phyloP scores from a whole-genome alignment of 768 basidiomycete genomes.

The Xerocomellus chrysenteron region DNA sequence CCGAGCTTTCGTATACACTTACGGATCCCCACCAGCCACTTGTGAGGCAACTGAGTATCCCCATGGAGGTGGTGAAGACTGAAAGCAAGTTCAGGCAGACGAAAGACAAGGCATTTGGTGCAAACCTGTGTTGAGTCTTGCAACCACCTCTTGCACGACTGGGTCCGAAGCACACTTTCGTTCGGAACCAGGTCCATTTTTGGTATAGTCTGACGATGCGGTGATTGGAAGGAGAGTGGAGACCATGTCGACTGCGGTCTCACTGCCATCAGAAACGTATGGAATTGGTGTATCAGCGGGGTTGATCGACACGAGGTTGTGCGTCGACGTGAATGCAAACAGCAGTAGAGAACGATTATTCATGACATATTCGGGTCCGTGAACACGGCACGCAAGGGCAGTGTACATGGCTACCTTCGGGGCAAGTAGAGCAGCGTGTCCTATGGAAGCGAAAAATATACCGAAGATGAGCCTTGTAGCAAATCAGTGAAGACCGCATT shows the following conservation, averaged over 20 bases:
- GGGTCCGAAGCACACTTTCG: conserved; percentile 64
- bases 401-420: conserved; percentile 76
- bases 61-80: conserved; percentile 67
- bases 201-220: not conserved
- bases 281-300: not conserved
- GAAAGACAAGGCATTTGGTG: not conserved
- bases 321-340: not conserved
- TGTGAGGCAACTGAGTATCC: conserved; percentile 73
- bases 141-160: conserved; percentile 68
- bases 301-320: not conserved
- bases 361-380: conserved; percentile 53
- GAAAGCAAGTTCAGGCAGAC: conserved; percentile 1
- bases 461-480: conserved; percentile 54
- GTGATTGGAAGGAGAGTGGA: not conserved
- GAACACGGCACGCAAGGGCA: conserved; percentile 65
- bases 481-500: not conserved
- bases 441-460: conserved; percentile 55
- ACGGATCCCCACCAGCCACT: conserved; percentile 87
- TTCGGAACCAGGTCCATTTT: conserved; percentile 3
- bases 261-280: not conserved
- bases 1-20: conserved; percentile 29
- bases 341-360: not conserved
- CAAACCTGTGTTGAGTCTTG: conserved; percentile 62
- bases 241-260: not conserved
- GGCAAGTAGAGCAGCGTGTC: conserved; percentile 56